Base-by-base conservation (phyloP, 805 yeast species). In the Clavispora phyllophila region DNA sequence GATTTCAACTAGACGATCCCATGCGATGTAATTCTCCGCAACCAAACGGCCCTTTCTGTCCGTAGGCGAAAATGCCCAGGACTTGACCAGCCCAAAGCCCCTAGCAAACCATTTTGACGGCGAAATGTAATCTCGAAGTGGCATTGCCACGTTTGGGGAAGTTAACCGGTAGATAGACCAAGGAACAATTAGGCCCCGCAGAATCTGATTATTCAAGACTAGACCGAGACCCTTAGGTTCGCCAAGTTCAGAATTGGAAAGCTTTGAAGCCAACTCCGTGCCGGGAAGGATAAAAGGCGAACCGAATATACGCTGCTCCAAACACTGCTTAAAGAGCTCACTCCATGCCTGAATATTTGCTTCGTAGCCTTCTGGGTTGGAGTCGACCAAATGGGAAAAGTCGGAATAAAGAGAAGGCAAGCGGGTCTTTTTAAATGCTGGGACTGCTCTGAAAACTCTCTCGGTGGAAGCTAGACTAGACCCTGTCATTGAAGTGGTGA, bases 261-360 rank as follows among this genome's bases (percentile, higher is more conserved):
- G 27, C 15, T 40, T 26, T 8, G 33, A 15, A 1, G 49, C 32
- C 34, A 50, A 43, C 17, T 28, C 17, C 1, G 37, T 34, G 3
- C 44, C 48, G 0, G 68, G 64, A 13, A 65, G 42, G 5, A 59
- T 42, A 27, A 69, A 37, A 17, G 46, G 38, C 15, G 54, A 45
- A 13, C 31, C 34, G 39, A 51, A 51, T 2, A 44, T 46, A 34
- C 45, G 48, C 9, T 18, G 13, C 14, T 24, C 34, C 15, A 51
- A 42, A 22, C 48, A 43, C 7, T 52, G 28, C 15, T 46, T 45
- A 25, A 65, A 48, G 20, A 66, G 38, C 6, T 53, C 52, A 10
- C 22, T 32, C 75, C 75, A 70, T 2, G 75, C 72, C 2, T 51
- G 49, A n/a, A 68, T 46, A 41, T 70, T 70, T 20, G 75, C 75